Conservation (phyloP, 441 rosid genomes). For the Pelargonium australe region DNA sequence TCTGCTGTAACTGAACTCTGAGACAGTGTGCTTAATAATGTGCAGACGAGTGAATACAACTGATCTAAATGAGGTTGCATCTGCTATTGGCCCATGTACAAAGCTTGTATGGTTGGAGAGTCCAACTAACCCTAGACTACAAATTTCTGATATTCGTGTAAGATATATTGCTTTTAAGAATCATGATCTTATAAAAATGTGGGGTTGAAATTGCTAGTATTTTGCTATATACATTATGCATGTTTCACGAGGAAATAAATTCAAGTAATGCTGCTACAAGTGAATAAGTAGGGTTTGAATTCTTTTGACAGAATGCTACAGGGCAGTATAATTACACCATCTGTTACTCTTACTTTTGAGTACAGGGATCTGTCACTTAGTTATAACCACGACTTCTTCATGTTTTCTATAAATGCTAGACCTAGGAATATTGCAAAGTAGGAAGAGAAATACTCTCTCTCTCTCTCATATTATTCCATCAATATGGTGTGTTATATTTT, state of each 20-base stretch:
- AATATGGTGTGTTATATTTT: neutral
- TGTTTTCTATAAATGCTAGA: no score
- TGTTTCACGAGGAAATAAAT: neutral
- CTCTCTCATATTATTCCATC: neutral
- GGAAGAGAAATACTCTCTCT: neutral
- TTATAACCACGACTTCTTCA: neutral
- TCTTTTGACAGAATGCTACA: neutral
- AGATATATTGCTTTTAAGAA: slow-evolving; percentile 19
- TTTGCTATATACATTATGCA: neutral
- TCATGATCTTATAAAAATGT: neutral
- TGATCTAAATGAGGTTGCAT: slow-evolving; percentile 61
- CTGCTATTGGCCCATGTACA: slow-evolving; percentile 69
- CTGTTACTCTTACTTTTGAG: neutral
- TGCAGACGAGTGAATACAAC: slow-evolving; percentile 68
- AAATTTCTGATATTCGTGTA: slow-evolving; percentile 80
- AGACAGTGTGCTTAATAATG: slow-evolving; percentile 16
- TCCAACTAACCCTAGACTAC: slow-evolving; percentile 89
- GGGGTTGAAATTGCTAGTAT: neutral
- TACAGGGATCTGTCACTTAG: neutral
- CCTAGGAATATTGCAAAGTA: neutral
- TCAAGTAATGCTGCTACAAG: neutral
- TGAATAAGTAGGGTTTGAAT: neutral
- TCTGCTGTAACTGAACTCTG: slow-evolving; percentile 14
- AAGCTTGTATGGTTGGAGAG: slow-evolving; percentile 95
- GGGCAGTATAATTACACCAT: neutral